Evolutionary conservation across 1,284 basidiomycete genomes (phyloP), one percentile per base, ranked within the genome.

Genomic region (Serendipita sp.): DNA sequence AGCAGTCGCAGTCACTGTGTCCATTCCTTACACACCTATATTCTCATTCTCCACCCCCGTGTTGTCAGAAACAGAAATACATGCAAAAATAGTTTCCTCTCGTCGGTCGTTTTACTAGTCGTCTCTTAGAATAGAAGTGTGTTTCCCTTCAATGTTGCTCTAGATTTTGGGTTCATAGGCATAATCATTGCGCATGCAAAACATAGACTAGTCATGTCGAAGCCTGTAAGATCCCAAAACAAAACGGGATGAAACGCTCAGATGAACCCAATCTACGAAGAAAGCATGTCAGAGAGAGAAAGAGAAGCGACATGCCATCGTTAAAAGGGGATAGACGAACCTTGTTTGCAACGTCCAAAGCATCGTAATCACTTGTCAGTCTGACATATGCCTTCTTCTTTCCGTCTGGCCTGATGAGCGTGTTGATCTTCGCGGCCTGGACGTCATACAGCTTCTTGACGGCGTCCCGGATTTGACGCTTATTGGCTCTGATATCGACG

Each of bases 401-500:
- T 65, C 96, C 95, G 72, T 99, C 96, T 65, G 95, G 96, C 74
- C 93, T 88, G 76, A 98, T 98, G 72, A 99, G 84, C 61, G 96
- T 99, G 85, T 97, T 98, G 75, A 99, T 83, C 80, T 95, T 95
- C 61, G 86, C 87, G 42, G 93, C 90, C 76, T 95, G 86, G 64
- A 98, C 93, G 71, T 97, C 94, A 79, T 98, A 98, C 70, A 98
- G 77, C 84, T 97, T 96, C 87, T 98, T 97, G 70, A 99, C 91
- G 6, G 95, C 95, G 70, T 93, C 92, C 84, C 94, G 95, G 79
- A 99, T 98, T 77, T 97, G 92, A 65, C 93, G 85, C 86, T 99
- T 99, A 87, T 98, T 99, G 66, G 85, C 81, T 73, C 85, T 87
- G 75, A 97, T 75, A 77, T 98, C 94, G 63, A 96, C 93, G 68